Evolutionary conservation across 2,329 filamentous ascomycete genomes (phyloP).

Genomic region (Elsinoe fawcettii): DNA sequence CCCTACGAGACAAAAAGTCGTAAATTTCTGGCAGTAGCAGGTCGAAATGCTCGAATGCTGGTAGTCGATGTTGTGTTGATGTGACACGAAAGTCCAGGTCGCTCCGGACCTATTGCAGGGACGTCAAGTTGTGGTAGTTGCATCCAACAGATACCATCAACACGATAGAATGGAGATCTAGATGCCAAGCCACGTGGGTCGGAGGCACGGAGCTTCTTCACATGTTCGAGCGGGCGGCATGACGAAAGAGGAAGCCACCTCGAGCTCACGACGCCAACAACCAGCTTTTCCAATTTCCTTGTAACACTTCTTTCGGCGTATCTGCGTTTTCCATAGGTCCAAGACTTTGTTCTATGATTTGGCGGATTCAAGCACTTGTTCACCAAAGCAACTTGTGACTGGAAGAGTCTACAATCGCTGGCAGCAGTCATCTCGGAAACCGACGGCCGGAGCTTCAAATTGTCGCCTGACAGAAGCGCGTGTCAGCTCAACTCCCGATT

Average conservation of each 20-base stretch:
- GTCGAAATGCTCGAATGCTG: not conserved
- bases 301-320: not conserved
- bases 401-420: not conserved
- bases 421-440: not conserved
- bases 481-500: not conserved
- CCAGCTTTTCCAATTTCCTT: constrained; percentile 10
- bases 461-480: not conserved
- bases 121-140: not conserved
- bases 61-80: no score
- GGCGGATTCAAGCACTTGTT: not conserved
- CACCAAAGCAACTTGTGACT: not conserved
- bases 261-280: constrained; percentile 1
- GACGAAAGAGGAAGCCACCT: constrained; percentile 15
- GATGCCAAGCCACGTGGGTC: constrained; percentile 5
- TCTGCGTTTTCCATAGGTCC: not conserved
- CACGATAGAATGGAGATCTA: not conserved
- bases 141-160: not conserved
- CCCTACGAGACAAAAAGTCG: no score
- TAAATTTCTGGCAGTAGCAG: no score
- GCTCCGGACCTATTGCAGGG: no score
- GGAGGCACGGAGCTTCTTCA: not conserved
- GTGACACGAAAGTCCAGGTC: no score
- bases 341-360: not conserved
- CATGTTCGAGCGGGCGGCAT: constrained; percentile 6
- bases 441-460: constrained; percentile 3